These are phyloP conservation scores for Luffa acutangula DNA, from an alignment of 306 rosid genomes.

Conservation along the genomic window DNA sequence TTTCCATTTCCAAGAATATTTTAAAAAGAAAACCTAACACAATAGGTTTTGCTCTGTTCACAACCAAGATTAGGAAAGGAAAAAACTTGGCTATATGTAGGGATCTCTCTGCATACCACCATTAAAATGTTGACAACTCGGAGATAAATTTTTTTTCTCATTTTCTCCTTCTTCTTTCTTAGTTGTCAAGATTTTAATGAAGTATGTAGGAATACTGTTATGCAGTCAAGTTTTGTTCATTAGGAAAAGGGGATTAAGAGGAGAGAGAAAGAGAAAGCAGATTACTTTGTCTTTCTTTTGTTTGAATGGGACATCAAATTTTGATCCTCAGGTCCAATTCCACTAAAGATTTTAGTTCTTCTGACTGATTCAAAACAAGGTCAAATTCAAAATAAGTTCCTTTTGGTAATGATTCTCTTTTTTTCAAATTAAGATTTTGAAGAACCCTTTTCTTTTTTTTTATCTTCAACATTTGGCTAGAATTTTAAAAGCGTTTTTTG, in stretches of 20 bases:
- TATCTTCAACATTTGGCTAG: background rate
- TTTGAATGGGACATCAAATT: background rate
- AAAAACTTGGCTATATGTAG: too few relatives aligned
- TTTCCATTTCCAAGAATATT: background rate
- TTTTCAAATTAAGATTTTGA: background rate
- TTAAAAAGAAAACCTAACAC: background rate
- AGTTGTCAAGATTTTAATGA: too few relatives aligned
- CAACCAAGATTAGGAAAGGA: background rate
- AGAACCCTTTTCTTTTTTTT: background rate
- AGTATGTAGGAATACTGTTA: too few relatives aligned
- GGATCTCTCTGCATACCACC: too few relatives aligned
- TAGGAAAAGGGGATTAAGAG: background rate
- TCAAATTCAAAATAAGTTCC: background rate
- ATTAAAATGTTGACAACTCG: too few relatives aligned
- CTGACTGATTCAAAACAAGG: background rate
- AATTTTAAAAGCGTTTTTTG: background rate
- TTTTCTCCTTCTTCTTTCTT: too few relatives aligned
- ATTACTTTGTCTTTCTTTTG: background rate
- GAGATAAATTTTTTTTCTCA: too few relatives aligned
- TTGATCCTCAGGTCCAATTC: constrained; percentile 3
- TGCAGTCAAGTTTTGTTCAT: too few relatives aligned
- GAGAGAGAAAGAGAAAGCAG: background rate
- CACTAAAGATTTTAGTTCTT: background rate
- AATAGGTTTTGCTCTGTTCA: background rate
- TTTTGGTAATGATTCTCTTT: background rate